These are phyloP conservation scores for Paspalum notatum DNA, from an alignment of 176 grass and related monocot species.

Conservation along the genomic window DNA sequence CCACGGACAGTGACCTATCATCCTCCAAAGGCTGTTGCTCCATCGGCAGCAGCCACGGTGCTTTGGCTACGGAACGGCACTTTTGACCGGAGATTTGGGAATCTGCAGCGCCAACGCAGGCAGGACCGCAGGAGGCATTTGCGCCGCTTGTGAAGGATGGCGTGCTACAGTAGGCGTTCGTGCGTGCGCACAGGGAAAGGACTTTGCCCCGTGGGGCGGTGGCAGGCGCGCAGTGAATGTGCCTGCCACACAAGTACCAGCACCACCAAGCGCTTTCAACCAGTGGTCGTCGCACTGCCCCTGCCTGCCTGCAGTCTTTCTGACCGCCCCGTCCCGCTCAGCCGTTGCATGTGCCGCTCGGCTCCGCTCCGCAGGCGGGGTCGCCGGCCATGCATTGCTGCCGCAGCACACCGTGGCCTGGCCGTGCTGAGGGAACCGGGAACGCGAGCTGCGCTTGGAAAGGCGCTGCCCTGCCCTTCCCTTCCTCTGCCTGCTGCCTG, in stretches of 20 bases:
- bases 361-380: too few relatives aligned
- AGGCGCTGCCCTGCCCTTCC: constrained; percentile 28
- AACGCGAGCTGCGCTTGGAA: constrained; percentile 25
- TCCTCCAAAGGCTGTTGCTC: constrained; percentile 26
- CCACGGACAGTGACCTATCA: not conserved
- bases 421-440: too few relatives aligned
- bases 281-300: constrained; percentile 43
- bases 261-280: constrained; percentile 39
- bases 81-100: constrained; percentile 38
- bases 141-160: too few relatives aligned
- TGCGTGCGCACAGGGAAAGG: constrained; percentile 42
- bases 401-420: not conserved
- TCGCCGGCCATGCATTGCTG: too few relatives aligned
- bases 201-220: constrained; percentile 47
- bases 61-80: constrained; percentile 17
- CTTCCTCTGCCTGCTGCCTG: not conserved
- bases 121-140: too few relatives aligned
- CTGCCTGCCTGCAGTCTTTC: constrained; percentile 37
- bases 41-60: constrained; percentile 1
- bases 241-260: constrained; percentile 49
- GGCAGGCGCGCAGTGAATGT: constrained; percentile 52
- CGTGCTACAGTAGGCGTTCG: not conserved
- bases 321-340: constrained; percentile 43
- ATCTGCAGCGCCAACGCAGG: not conserved
- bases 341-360: constrained; percentile 54